phyloP scores from a whole-genome alignment of 768 basidiomycete species.

The Boletus rufocinnamomeus region DNA sequence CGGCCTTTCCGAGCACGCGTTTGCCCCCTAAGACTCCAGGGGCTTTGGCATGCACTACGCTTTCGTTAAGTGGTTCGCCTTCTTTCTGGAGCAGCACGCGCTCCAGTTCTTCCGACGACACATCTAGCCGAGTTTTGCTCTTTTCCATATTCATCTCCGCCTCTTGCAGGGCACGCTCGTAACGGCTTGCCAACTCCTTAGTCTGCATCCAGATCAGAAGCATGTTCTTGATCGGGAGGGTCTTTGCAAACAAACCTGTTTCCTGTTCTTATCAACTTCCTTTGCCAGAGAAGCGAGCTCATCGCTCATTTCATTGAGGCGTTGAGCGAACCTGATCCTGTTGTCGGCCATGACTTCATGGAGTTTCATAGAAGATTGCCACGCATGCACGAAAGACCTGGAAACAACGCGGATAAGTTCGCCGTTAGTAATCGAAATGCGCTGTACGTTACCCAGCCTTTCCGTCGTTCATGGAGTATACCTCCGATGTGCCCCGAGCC shows the following conservation, averaged over 20 bases:
- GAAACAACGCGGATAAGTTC: constrained; percentile 14
- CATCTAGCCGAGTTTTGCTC: constrained; percentile 81
- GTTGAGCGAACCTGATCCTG: constrained; percentile 78
- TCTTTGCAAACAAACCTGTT: constrained; percentile 55
- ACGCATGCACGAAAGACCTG: constrained; percentile 73
- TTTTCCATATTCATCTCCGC: constrained; percentile 87
- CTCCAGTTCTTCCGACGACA: constrained; percentile 92
- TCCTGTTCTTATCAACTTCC: constrained; percentile 94
- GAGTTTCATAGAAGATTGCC: constrained; percentile 83
- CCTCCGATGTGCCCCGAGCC: constrained; percentile 73
- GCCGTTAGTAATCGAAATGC: constrained; percentile 5
- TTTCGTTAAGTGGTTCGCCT: constrained; percentile 89
- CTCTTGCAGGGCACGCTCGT: constrained; percentile 87
- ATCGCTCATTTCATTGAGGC: constrained; percentile 96
- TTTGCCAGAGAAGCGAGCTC: constrained; percentile 82
- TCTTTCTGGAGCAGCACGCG: constrained; percentile 92
- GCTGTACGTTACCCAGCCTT: constrained; percentile 82
- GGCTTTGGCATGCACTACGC: constrained; percentile 62
- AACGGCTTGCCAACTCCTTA: constrained; percentile 86
- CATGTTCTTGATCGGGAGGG: background rate
- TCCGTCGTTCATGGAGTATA: constrained; percentile 84
- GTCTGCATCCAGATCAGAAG: constrained; percentile 50
- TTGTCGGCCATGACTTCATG: constrained; percentile 93
- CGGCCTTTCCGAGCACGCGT: constrained; percentile 86
- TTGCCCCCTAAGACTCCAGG: constrained; percentile 66